Conservation (phyloP, 306 rosid genomes). For the Lagenaria siceraria region DNA sequence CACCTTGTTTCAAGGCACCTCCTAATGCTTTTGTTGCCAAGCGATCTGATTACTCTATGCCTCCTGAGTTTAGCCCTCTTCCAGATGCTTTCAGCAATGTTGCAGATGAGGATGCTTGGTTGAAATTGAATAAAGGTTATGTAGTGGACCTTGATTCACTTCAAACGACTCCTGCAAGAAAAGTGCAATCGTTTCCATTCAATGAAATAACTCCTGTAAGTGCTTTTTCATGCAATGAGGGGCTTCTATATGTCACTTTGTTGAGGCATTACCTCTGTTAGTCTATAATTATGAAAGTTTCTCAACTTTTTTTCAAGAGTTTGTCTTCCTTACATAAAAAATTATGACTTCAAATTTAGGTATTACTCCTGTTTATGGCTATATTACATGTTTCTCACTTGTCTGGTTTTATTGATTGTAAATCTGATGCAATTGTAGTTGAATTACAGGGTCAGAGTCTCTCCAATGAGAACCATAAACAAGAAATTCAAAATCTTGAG, state of each 20-base stretch:
- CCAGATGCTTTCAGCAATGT: conserved; percentile 65
- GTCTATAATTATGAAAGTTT: not conserved
- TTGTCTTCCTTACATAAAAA: not conserved
- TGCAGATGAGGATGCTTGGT: conserved; percentile 86
- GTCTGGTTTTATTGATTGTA: not conserved
- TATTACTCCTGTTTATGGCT: not conserved
- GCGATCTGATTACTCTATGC: conserved; percentile 44
- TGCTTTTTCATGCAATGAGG: conserved; percentile 11
- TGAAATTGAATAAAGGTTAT: conserved; percentile 82
- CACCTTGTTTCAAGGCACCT: conserved; percentile 62
- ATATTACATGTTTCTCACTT: not conserved
- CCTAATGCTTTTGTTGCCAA: conserved; percentile 61
- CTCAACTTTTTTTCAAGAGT: not conserved
- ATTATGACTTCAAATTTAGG: not conserved
- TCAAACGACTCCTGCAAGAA: conserved; percentile 62
- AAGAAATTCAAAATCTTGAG: conserved; percentile 46
- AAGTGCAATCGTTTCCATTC: conserved; percentile 57
- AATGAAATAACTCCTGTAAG: conserved; percentile 51
- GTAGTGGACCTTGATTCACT: conserved; percentile 74
- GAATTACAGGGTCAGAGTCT: conserved; percentile 25
- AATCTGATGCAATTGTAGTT: not conserved
- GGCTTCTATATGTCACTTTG: conserved; percentile 4
- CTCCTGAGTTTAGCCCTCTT: conserved; percentile 64
- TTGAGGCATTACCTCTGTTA: conserved; percentile 5
- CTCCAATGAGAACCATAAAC: conserved; percentile 26